phyloP scores from a whole-genome alignment of 2,329 filamentous ascomycete species.

The Trichocomaceae sp. region DNA sequence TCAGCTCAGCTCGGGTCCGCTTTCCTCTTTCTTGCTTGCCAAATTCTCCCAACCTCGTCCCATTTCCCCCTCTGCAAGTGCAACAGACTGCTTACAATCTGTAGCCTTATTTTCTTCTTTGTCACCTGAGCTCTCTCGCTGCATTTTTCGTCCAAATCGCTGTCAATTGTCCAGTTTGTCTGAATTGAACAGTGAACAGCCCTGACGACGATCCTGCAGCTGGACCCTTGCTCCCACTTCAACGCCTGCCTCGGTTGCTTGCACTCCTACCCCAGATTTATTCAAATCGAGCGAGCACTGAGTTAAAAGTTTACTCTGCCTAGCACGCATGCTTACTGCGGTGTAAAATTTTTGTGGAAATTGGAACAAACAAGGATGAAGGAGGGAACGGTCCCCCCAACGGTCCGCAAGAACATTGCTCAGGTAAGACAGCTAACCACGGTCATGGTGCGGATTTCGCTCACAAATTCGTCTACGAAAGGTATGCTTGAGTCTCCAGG shows the following conservation, averaged over 20 bases:
- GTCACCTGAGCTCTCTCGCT: not conserved
- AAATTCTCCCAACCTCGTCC: slow-evolving; percentile 8
- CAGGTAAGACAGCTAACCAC: slow-evolving; percentile 5
- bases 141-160: not conserved
- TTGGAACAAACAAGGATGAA: slow-evolving; percentile 1
- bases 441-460: not conserved
- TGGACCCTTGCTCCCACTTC: slow-evolving; percentile 8
- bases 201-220: not conserved
- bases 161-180: not conserved
- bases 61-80: not conserved
- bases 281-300: not conserved
- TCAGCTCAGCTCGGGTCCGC: not conserved
- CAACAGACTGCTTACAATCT: not conserved
- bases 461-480: slow-evolving; percentile 34
- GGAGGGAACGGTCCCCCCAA: not conserved
- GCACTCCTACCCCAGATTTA: not conserved
- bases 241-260: not conserved
- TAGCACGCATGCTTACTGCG: not conserved
- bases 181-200: not conserved
- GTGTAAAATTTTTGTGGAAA: not conserved
- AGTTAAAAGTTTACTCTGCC: not conserved
- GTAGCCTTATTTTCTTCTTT: not conserved
- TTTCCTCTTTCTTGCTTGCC: not conserved
- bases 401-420: slow-evolving; percentile 11
- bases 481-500: slow-evolving; percentile 90